Base-by-base conservation (phyloP, 2,329 filamentous ascomycete genomes). In the Cladobotryum mycophilum region DNA sequence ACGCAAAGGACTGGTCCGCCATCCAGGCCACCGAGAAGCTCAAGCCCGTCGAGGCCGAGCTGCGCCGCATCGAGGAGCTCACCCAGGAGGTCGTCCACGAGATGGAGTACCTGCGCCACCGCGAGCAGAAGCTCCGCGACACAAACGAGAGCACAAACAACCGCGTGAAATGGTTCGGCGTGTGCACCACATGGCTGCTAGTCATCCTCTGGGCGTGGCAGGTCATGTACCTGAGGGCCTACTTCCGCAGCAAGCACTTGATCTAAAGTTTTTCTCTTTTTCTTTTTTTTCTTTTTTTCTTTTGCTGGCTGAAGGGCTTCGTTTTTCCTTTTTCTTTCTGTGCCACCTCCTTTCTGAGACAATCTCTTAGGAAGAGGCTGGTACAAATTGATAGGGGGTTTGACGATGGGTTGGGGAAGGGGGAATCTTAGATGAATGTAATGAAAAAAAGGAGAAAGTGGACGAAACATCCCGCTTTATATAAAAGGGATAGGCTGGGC, bases 61-160 rank as follows among this genome's bases (percentile, higher is more conserved):
- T 99, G 64, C 85, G 91, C 64, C 84, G 90, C 60, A 88, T 97
- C 64, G 90, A 96, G 70, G 93, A 96, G 74, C 80, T 92, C 66
- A 87, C 95, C 37, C 79, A 77, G 58, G 92, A 97, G 74, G 84
- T 97, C 57, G 92, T 96, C 45, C 72, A 72, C 56, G 92, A 97
- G 79, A 95, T 99, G 92, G 92, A 97, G 58, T 99, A 97, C 74
- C 81, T 99, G 62, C 82, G 93, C 58, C 63, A 71, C 37, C 82
- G 93, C 62, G 93, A 99, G 78, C 90, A 96, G 81, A 95, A 89
- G 77, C 80, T 99, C 62, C 81, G 93, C 68, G 92, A 99, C 74
- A 99, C 93, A 61, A 99, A 99, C 72, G 93, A 99, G 85, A 97
- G 92, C 78, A 99, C 93, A 59, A 99, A 99, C 74, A 93, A 88